Conservation (phyloP, 2,329 filamentous ascomycete species). For the Aspergillus brunneoviolaceus region DNA sequence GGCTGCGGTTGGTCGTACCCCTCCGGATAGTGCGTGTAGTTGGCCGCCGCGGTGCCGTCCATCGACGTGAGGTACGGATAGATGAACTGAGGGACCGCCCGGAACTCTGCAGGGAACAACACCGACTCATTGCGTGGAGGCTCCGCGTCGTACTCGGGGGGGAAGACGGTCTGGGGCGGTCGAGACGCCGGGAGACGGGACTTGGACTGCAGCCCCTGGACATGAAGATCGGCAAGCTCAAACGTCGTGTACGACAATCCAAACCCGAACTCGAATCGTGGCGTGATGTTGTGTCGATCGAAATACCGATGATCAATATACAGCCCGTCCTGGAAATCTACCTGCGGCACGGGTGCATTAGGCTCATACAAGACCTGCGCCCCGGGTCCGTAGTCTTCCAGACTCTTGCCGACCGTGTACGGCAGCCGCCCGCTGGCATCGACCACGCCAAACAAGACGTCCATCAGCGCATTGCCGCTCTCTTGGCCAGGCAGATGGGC, state of each 20-base stretch:
- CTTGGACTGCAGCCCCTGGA: slow-evolving; percentile 52
- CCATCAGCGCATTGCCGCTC: slow-evolving; percentile 75
- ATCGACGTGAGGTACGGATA: slow-evolving; percentile 66
- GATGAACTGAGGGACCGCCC: slow-evolving; percentile 66
- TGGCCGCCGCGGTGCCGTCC: slow-evolving; percentile 47
- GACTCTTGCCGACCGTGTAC: slow-evolving; percentile 76
- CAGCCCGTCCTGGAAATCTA: slow-evolving; percentile 78
- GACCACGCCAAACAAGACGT: slow-evolving; percentile 74
- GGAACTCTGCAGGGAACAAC: slow-evolving; percentile 61
- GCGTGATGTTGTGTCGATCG: slow-evolving; percentile 70
- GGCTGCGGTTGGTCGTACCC: slow-evolving; percentile 54
- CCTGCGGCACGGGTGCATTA: slow-evolving; percentile 71
- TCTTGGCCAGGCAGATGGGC: slow-evolving; percentile 88
- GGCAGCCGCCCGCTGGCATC: slow-evolving; percentile 82
- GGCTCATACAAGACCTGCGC: slow-evolving; percentile 68
- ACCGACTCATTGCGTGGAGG: slow-evolving; percentile 58
- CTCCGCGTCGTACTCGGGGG: slow-evolving; percentile 56
- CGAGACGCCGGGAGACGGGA: slow-evolving; percentile 47
- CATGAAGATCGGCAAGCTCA: slow-evolving; percentile 55
- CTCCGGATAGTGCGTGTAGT: slow-evolving; percentile 52
- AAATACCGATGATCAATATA: slow-evolving; percentile 91
- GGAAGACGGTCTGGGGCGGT: slow-evolving; percentile 40
- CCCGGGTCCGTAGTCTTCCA: slow-evolving; percentile 73
- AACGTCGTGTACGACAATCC: slow-evolving; percentile 81
- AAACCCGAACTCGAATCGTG: slow-evolving; percentile 82